Base-by-base conservation (phyloP, 495 filamentous ascomycete species). In the Neurospora sublineolata region DNA sequence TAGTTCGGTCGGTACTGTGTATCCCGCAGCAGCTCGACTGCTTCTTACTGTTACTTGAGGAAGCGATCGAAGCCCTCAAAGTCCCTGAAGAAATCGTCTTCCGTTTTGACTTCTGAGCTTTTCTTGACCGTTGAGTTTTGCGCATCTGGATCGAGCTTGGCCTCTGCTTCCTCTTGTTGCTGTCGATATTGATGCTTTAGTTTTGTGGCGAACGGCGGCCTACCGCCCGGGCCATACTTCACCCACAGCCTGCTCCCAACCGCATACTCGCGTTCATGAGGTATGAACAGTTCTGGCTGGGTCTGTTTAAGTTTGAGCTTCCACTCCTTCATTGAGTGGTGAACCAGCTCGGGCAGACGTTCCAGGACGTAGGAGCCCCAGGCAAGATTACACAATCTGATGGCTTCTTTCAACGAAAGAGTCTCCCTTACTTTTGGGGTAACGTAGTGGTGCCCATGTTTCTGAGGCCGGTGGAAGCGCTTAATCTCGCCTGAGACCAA, bases 361-460 rank as follows among this genome's bases (percentile, higher is more conserved):
- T 75, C 77, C 3, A 82, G 75, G 8, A 82, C 67, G 14, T 80
- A 70, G 27, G 68, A 71, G 37, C 80, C 80, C 80, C 80, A 83
- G 1, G 77, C 76, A 14, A 76, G 70, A 58, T 83, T 77, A 10
- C 81, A 71, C 27, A 76, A 38, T 1, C 67, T 46, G 67, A 79
- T 80, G 72, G 79, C 79, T 39, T 78, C 69, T 14, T 60, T 37
- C 18, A 82, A 37, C 2, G 69, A 70, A 36, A 80, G 41, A 11
- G 20, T 68, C 46, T 80, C 78, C 20, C 44, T 73, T 10, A 73
- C 72, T 69, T 72, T 74, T 33, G 52, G 52, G 27, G 52, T 6
- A 14, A 64, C 52, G 27, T 64, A 64, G 74, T 72, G 12, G 58
- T 12, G 36, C 72, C 75, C 37, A 52, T 72, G 11, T 11, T 30